Conservation (phyloP, 768 basidiomycete species). For the Cubamyces lactineus region DNA sequence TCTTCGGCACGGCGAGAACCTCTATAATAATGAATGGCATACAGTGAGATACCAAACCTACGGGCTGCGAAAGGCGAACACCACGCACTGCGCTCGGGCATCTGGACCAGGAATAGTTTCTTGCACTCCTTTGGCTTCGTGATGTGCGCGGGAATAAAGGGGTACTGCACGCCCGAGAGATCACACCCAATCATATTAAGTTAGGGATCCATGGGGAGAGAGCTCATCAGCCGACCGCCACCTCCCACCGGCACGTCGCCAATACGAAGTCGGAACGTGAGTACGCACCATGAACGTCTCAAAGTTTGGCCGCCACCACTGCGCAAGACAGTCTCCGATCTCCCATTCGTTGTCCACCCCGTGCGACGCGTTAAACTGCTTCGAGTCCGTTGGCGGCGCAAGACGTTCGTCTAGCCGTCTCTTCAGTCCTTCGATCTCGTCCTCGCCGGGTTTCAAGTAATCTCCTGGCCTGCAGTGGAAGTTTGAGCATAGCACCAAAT, state of each 20-base stretch:
- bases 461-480: constrained; percentile 78
- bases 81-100: constrained; percentile 88
- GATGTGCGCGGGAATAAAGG: constrained; percentile 93
- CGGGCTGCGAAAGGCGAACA: neutral
- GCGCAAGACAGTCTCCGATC: constrained; percentile 93
- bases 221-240: neutral
- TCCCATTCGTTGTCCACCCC: constrained; percentile 92
- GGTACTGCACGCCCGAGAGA: constrained; percentile 61
- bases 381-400: constrained; percentile 71
- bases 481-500: neutral
- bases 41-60: no score
- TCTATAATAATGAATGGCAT: constrained; percentile 49
- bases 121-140: constrained; percentile 99
- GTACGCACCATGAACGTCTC: constrained; percentile 94
- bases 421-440: constrained; percentile 90
- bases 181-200: neutral
- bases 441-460: constrained; percentile 96
- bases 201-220: neutral
- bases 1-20: constrained; percentile 94
- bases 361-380: constrained; percentile 77
- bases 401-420: constrained; percentile 87
- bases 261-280: neutral
- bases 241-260: neutral
- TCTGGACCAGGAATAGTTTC: constrained; percentile 91
- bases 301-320: constrained; percentile 99